phyloP scores from a whole-genome alignment of 345 rosid species.

The Barbarea vulgaris region DNA sequence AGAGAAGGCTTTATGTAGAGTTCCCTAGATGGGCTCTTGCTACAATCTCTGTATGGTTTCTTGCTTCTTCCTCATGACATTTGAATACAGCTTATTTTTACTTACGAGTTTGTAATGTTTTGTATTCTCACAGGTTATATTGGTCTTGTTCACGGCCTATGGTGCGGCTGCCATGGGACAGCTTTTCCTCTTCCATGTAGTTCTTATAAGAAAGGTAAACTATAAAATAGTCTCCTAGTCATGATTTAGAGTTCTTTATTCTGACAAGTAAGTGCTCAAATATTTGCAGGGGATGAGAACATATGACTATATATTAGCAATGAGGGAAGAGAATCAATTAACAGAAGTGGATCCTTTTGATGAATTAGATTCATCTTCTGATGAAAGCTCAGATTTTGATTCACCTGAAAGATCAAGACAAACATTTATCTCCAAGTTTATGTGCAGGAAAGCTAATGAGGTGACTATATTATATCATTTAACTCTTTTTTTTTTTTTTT shows the following conservation, averaged over 20 bases:
- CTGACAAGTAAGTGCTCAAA: conserved; percentile 18
- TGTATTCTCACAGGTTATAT: conserved; percentile 54
- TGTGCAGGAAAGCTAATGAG: conserved; percentile 66
- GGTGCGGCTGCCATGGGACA: conserved; percentile 96
- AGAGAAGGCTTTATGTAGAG: conserved; percentile 57
- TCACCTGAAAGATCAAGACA: conserved; percentile 67
- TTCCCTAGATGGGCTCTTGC: conserved; percentile 85
- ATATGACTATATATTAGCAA: conserved; percentile 90
- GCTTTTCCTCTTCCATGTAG: conserved; percentile 91
- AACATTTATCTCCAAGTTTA: conserved; percentile 57
- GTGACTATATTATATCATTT: conserved; percentile 34
- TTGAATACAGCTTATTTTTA: background rate
- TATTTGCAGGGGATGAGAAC: conserved; percentile 86
- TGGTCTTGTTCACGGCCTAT: conserved; percentile 76
- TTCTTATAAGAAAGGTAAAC: conserved; percentile 89
- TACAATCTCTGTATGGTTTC: conserved; percentile 63
- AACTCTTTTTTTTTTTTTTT: background rate
- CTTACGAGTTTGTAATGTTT: conserved; percentile 27
- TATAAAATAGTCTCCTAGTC: background rate
- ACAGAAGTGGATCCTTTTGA: conserved; percentile 67
- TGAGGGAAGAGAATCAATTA: conserved; percentile 83
- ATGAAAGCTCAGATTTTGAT: conserved; percentile 72
- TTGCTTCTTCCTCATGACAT: background rate
- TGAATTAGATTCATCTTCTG: conserved; percentile 80
- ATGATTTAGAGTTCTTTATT: conserved; percentile 17